These are phyloP conservation scores for Populus nigra DNA, from an alignment of 345 rosid species.

Conservation along the genomic window DNA sequence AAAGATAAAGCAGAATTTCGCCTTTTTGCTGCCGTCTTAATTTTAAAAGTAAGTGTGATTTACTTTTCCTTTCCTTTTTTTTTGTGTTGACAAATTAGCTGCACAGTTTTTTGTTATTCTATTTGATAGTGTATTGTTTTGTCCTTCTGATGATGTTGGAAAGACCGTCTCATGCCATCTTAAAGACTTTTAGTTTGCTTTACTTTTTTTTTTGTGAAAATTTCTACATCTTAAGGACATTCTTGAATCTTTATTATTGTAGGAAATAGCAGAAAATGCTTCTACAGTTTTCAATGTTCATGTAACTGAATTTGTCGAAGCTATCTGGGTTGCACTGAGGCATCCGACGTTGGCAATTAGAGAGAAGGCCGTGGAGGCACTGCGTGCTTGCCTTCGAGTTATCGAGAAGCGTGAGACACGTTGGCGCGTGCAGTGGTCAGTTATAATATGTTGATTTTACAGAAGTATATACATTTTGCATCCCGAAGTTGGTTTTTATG, in stretches of 20 bases:
- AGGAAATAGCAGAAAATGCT: conserved; percentile 99
- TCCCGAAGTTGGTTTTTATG: not conserved
- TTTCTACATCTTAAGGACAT: conserved; percentile 2
- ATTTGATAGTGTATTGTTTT: not conserved
- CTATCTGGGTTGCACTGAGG: conserved; percentile 98
- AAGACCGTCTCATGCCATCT: not conserved
- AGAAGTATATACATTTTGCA: not conserved
- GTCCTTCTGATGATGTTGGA: not conserved
- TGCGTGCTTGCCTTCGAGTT: conserved; percentile 98
- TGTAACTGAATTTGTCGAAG: conserved; percentile 92
- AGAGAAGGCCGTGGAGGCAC: conserved; percentile 93
- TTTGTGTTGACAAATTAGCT: not conserved
- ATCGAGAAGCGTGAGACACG: conserved; percentile 99
- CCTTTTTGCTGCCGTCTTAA: conserved; percentile 86
- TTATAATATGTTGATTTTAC: not conserved
- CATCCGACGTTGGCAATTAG: conserved; percentile 87
- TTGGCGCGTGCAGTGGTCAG: conserved; percentile 99
- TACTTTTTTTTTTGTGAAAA: not conserved
- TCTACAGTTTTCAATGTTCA: conserved; percentile 97
- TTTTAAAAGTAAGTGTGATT: conserved; percentile 62
- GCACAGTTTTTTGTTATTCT: no score
- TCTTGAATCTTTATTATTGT: conserved; percentile 20
- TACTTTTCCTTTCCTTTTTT: conserved; percentile 1
- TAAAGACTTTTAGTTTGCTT: not conserved
- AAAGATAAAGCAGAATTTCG: conserved; percentile 85